These are phyloP conservation scores for Globisporangium echinulatum DNA, from an alignment of 352 stramenopile species.

Conservation along the genomic window DNA sequence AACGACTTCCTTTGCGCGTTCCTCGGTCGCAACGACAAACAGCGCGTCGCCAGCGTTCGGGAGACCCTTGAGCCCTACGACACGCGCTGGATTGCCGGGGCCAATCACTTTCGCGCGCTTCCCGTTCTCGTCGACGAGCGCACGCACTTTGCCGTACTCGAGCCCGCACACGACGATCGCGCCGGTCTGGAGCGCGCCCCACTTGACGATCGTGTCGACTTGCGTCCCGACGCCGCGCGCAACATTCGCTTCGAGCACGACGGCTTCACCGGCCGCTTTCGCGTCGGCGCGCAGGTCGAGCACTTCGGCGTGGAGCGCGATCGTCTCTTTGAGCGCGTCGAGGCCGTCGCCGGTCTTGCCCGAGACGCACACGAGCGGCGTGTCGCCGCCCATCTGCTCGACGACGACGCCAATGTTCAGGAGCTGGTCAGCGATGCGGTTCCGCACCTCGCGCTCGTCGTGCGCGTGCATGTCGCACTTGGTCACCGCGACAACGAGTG, in stretches of 20 bases:
- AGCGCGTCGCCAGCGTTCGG: conserved; percentile 75
- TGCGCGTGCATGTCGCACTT: conserved; percentile 93
- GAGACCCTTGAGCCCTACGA: conserved; percentile 82
- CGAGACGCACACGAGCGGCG: conserved; percentile 93
- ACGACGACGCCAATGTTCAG: conserved; percentile 91
- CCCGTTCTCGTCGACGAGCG: conserved; percentile 53
- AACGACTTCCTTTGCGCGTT: conserved; percentile 76
- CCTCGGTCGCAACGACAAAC: conserved; percentile 64
- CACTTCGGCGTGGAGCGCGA: conserved; percentile 95
- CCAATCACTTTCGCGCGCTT: conserved; percentile 87
- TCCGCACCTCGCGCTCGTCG: conserved; percentile 56
- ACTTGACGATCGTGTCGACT: conserved; percentile 95
- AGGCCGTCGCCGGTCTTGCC: conserved; percentile 93
- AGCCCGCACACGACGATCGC: conserved; percentile 94
- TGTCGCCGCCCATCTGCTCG: conserved; percentile 92
- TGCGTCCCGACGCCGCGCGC: conserved; percentile 92
- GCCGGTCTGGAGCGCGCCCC: conserved; percentile 93
- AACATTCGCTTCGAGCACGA: conserved; percentile 96
- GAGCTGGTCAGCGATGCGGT: conserved; percentile 82
- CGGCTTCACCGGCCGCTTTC: conserved; percentile 83
- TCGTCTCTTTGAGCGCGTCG: conserved; percentile 95
- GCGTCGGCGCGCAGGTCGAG: conserved; percentile 93
- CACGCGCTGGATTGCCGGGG: conserved; percentile 88
- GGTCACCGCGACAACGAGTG: conserved; percentile 96
- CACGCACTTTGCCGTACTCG: conserved; percentile 91